Conservation (phyloP, 768 basidiomycete species). For the Russula brevipes region DNA sequence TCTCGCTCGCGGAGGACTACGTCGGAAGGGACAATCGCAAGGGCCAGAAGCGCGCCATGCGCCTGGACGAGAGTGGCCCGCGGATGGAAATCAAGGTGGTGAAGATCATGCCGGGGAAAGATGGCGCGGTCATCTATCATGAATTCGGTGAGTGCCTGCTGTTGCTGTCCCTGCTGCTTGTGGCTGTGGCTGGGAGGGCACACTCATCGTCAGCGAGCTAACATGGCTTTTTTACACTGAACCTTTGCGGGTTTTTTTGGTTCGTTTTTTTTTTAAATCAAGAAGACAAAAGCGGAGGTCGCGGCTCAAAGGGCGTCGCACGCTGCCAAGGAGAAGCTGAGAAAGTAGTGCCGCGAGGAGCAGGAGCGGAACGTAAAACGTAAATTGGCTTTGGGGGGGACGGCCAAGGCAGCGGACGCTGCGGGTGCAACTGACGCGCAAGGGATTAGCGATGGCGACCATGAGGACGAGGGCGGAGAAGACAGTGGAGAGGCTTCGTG, state of each 20-base stretch:
- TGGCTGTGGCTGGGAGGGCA: no score
- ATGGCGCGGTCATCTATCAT: constrained; percentile 91
- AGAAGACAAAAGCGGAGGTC: constrained; percentile 79
- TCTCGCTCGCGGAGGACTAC: constrained; percentile 87
- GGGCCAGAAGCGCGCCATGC: constrained; percentile 85
- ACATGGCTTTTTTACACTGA: no score
- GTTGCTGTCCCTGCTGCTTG: background rate
- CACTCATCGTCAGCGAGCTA: no score
- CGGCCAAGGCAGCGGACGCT: constrained; percentile 31
- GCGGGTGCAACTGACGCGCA: constrained; percentile 26
- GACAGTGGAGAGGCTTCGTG: constrained; percentile 33
- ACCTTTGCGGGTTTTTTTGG: no score
- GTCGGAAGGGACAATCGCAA: constrained; percentile 92
- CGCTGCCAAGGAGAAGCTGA: constrained; percentile 67
- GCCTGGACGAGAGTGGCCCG: constrained; percentile 91
- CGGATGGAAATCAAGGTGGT: constrained; percentile 89
- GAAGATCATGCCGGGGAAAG: constrained; percentile 93
- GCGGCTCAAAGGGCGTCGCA: constrained; percentile 65
- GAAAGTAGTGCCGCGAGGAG: constrained; percentile 75
- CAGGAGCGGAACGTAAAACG: constrained; percentile 87
- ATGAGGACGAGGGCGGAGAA: constrained; percentile 37
- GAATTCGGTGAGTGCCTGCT: constrained; percentile 65
- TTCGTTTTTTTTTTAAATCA: constrained; percentile 48
- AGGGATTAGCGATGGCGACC: constrained; percentile 9
- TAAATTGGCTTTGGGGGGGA: constrained; percentile 53